Base-by-base conservation (phyloP, 148 eudicot species). In the Salicornia ramosissima region DNA sequence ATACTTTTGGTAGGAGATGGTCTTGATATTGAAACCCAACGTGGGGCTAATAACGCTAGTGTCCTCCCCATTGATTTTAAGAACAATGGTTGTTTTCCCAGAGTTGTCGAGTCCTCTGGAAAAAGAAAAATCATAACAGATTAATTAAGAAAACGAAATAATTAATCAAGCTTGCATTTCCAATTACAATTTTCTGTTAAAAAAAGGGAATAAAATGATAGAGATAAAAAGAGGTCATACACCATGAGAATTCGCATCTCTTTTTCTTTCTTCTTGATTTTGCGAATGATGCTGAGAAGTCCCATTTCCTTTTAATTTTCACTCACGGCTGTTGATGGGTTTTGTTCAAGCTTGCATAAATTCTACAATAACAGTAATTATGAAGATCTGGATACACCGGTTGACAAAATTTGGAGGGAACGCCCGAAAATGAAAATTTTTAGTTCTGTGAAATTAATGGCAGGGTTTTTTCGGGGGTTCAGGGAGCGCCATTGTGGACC, bases 231-330 rank as follows among this genome's bases (percentile, higher is more conserved):
- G 33, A 70, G 46, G 58, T 50, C 91, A 80, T 90, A 93, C 98
- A 93, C 98, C 98, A 93, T 88, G 28, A 93, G 89, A 71, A 93
- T 90, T 45, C 96, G 84, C 98, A 93, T 93, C 77, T 93, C 98
- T 71, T 93, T 93, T 77, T 93, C 98, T 61, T 90, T 93, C 36
- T 78, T 81, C 89, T 93, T 93, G 81, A 93, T 90, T 76, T 90
- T 93, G 47, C 96, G 80, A 71, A 93, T 93, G 55, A 93, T 93
- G 75, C 98, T 93, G 46, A 93, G 90, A 29, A 90, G 88, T 21
- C 98, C 98, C 98, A 93, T 93, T 72, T 26, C 14, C 28, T 10
- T 8, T 14, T 47, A 5, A 12, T 45, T 25, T 25, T 47, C 19
- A 6, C 5, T 12, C 1, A 15, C 69, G 45, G 54, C 13, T 43